Percentiles rank a stretch among this genome's conserved stretches.
These are phyloP conservation scores for Phylloporus sp. DNA, from an alignment of 768 basidiomycete genomes.

Conservation along the genomic window DNA sequence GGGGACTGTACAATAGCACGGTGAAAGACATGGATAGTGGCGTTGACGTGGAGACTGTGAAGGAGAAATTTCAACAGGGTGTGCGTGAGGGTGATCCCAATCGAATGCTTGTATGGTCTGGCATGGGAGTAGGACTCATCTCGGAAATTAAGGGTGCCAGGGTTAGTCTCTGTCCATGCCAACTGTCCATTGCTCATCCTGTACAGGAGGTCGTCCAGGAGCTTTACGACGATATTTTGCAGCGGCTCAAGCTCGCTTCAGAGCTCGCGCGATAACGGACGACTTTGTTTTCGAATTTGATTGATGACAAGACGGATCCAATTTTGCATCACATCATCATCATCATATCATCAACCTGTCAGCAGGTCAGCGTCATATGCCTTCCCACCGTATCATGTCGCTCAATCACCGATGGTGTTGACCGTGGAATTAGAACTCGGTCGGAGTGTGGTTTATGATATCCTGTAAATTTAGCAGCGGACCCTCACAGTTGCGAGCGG, in stretches of 20 bases:
- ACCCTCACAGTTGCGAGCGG: conserved; percentile 10
- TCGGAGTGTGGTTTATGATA: conserved; percentile 7
- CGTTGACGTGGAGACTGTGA: conserved; percentile 39
- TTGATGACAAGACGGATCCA: conserved; percentile 14
- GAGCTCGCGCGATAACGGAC: conserved; percentile 19
- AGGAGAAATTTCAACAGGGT: conserved; percentile 45
- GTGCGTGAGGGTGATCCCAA: conserved; percentile 42
- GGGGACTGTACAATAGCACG: conserved; percentile 45
- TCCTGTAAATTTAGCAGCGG: conserved; percentile 6
- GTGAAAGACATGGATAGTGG: conserved; percentile 55
- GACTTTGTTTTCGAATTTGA: conserved; percentile 19
- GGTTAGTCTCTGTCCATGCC: conserved; percentile 27
- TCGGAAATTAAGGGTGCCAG: conserved; percentile 38
- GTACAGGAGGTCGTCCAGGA: conserved; percentile 54
- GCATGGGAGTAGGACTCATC: conserved; percentile 60
- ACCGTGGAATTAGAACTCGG: conserved; percentile 8
- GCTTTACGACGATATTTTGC: conserved; percentile 45
- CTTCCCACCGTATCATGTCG: conserved; percentile 20
- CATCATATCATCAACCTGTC: conserved; percentile 1
- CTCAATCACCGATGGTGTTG: conserved; percentile 3
- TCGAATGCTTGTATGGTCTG: conserved; percentile 65
- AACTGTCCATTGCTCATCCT: conserved; percentile 4
- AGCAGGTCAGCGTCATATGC: neutral
- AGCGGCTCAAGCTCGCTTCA: conserved; percentile 30
- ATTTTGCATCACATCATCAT: conserved; percentile 3